These are phyloP conservation scores for Podospora anserina DNA, from an alignment of 495 filamentous ascomycete species.

Conservation along the genomic window DNA sequence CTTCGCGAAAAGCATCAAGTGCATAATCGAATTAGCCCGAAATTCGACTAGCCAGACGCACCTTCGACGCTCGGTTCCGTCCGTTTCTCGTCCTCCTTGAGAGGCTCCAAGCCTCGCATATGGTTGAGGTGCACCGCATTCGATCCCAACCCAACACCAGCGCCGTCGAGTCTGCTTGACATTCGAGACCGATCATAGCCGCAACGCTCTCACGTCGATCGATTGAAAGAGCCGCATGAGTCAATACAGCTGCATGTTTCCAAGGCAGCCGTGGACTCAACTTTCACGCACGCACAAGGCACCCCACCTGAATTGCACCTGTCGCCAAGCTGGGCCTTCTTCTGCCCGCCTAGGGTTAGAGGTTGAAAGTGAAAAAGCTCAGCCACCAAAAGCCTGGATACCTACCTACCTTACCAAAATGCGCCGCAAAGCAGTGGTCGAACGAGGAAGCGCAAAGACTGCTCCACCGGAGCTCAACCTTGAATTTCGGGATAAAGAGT, in stretches of 20 bases:
- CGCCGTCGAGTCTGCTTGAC: not conserved
- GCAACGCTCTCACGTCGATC: not conserved
- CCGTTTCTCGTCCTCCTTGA: not conserved
- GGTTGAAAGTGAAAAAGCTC: not conserved
- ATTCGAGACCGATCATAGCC: not conserved
- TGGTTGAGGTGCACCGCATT: not conserved
- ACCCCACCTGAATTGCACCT: not conserved
- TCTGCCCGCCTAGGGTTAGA: not conserved
- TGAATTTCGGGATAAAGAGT: not conserved
- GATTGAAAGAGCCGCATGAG: not conserved
- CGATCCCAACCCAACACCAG: not conserved
- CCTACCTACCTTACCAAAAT: not conserved
- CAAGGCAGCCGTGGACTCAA: not conserved
- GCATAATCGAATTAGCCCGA: not conserved
- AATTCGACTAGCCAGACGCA: not conserved
- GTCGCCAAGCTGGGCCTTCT: not conserved
- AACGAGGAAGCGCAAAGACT: not conserved
- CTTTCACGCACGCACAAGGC: not conserved
- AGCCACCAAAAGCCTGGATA: not conserved
- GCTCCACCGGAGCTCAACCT: not conserved
- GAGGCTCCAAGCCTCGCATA: not conserved
- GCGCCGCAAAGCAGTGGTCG: not conserved
- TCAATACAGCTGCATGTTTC: not conserved
- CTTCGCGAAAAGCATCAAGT: not conserved
- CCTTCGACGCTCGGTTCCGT: not conserved